Conservation (phyloP, 768 basidiomycete species). For the Strobilomyces dryophilus region DNA sequence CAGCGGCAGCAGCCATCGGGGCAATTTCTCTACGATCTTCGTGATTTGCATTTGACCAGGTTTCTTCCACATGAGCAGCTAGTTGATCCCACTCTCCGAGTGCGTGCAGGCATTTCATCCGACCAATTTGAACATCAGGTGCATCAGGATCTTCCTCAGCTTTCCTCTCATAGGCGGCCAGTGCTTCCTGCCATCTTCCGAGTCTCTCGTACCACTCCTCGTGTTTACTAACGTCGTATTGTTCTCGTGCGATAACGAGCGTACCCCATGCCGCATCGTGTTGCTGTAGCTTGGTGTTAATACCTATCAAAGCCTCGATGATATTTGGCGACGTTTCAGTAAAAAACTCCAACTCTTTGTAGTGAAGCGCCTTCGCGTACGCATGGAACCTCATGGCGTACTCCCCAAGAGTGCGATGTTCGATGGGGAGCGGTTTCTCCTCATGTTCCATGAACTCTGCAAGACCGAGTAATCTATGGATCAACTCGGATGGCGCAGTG, state of each 20-base stretch:
- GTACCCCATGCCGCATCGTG: conserved; percentile 99
- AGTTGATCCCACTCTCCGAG: conserved; percentile 97
- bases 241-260: conserved; percentile 81
- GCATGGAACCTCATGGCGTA: conserved; percentile 92
- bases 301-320: conserved; percentile 91
- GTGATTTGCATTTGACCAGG: conserved; percentile 78
- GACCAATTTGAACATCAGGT: conserved; percentile 77
- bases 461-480: conserved; percentile 86
- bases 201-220: conserved; percentile 99
- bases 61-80: conserved; percentile 78
- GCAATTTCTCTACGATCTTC: conserved; percentile 90
- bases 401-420: conserved; percentile 88
- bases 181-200: conserved; percentile 93
- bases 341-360: conserved; percentile 97
- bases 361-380: conserved; percentile 96
- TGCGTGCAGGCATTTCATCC: conserved; percentile 95
- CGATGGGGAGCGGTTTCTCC: conserved; percentile 91
- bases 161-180: conserved; percentile 79
- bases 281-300: conserved; percentile 95
- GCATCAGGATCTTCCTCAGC: conserved; percentile 70
- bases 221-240: conserved; percentile 87
- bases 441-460: conserved; percentile 99
- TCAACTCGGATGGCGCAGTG: conserved; percentile 79
- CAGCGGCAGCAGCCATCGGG: conserved; percentile 94
- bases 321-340: conserved; percentile 86